These are phyloP conservation scores for Stagonosporopsis vannaccii DNA, from an alignment of 2,329 filamentous ascomycete genomes.

Conservation along the genomic window DNA sequence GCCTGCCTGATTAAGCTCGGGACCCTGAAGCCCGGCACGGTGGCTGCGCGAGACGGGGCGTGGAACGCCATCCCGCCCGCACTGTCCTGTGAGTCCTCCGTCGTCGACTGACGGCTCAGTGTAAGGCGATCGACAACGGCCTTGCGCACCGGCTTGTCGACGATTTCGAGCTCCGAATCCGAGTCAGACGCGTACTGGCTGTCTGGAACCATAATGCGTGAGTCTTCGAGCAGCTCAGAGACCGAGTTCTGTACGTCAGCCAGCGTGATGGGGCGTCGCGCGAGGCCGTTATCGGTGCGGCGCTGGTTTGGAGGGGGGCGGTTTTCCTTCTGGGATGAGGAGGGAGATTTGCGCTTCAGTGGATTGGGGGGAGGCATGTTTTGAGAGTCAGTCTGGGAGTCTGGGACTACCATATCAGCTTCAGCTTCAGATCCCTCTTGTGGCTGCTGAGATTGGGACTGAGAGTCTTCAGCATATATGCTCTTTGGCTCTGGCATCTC, in stretches of 20 bases:
- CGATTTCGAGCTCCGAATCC: constrained; percentile 46
- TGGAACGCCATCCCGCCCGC: constrained; percentile 63
- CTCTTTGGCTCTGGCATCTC: constrained; percentile 56
- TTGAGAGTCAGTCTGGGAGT: constrained; percentile 27
- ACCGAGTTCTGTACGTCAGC: constrained; percentile 84
- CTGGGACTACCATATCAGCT: constrained; percentile 41
- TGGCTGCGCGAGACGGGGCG: constrained; percentile 50
- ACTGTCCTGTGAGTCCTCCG: constrained; percentile 29
- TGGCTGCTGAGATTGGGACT: constrained; percentile 22
- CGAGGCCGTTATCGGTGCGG: constrained; percentile 64
- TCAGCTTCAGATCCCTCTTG: constrained; percentile 8
- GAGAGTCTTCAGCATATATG: constrained; percentile 39
- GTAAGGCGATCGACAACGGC: constrained; percentile 75
- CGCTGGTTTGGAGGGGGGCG: constrained; percentile 66
- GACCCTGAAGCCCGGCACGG: constrained; percentile 64
- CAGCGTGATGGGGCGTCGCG: constrained; percentile 73
- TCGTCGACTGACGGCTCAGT: constrained; percentile 63
- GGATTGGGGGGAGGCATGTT: constrained; percentile 31
- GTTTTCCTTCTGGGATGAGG: constrained; percentile 53
- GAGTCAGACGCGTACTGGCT: constrained; percentile 52
- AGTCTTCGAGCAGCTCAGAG: constrained; percentile 79
- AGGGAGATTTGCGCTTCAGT: constrained; percentile 51
- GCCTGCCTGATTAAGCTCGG: constrained; percentile 76
- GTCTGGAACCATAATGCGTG: constrained; percentile 62
- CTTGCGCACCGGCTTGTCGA: constrained; percentile 37